Base-by-base conservation (phyloP, 164 flowering plant genomes). In the Macadamia tetraphylla region DNA sequence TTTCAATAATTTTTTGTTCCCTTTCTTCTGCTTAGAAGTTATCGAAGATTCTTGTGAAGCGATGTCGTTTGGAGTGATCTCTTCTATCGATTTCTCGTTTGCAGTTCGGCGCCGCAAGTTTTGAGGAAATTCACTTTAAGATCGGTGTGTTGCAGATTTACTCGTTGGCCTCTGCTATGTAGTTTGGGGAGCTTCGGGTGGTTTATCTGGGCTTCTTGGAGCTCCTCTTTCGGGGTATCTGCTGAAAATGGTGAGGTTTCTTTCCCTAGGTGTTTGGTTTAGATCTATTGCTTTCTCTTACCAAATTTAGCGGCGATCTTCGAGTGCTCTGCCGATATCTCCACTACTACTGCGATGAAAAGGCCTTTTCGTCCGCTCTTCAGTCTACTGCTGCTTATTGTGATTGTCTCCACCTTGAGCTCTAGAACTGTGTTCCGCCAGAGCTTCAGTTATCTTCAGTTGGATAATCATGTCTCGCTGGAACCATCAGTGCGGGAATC, bases 301-400 rank as follows among this genome's bases (percentile, higher is more conserved):
- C 69, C 71, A n/a, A 49, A 44, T 73, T 72, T 77, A 75, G 78
- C 73, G 11, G 46, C 23, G 3, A 63, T 56, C 29, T 23, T 65
- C 8, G 11, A 49, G 60, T 18, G 57, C 9, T 67, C 64, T 30
- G 59, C 53, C 52, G 65, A 51, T 63, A 66, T 30, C 29, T 13
- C 58, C 18, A 59, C 29, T 30, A 64, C 55, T n/a, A 59, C 32
- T 30, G 62, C 73, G 23, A 89, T 85, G 92, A 89, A 84, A 62
- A 73, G 80, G 58, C 64, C 87, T 52, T 67, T 84, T n/a, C 82
- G 86, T 9, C 83, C 87, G 7, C 60, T 88, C 8, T 80, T 84
- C 64, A 79, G 81, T 71, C 44, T 87, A 15, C 67, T 87, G 18
- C 64, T 88, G 0, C 71, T 88, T 52, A 30, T 76, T 11, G 81